Evolutionary conservation across 352 stramenopile species (phyloP).

Genomic region (Blastocystis sp.): DNA sequence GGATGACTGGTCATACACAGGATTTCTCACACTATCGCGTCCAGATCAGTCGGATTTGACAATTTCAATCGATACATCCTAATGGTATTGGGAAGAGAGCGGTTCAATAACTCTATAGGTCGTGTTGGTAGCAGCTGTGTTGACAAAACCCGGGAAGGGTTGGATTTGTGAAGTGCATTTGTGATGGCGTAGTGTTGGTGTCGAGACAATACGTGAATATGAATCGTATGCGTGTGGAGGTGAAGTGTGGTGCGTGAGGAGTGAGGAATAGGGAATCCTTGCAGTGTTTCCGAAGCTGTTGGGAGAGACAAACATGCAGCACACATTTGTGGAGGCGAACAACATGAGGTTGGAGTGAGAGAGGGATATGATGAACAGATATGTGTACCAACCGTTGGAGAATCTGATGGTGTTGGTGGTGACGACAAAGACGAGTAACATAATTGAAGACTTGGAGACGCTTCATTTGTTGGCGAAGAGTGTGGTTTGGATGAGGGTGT

Average conservation of each 20-base stretch:
- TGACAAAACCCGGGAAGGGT: constrained; percentile 53
- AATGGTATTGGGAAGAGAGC: neutral
- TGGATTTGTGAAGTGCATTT: neutral
- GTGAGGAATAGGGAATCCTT: constrained; percentile 18
- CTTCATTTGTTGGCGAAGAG: constrained; percentile 30
- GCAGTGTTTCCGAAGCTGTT: constrained; percentile 52
- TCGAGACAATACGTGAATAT: constrained; percentile 52
- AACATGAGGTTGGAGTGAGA: neutral
- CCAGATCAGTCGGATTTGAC: neutral
- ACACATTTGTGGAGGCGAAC: constrained; percentile 52
- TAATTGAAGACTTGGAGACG: constrained; percentile 51
- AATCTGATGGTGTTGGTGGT: constrained; percentile 49
- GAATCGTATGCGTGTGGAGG: constrained; percentile 38
- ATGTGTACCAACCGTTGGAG: constrained; percentile 51
- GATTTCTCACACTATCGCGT: neutral
- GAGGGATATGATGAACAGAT: neutral
- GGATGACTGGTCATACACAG: neutral
- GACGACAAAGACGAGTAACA: constrained; percentile 27
- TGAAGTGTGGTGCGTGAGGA: neutral
- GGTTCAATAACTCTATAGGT: neutral
- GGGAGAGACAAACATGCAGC: constrained; percentile 34
- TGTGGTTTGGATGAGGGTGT: neutral
- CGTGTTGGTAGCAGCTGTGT: constrained; percentile 23
- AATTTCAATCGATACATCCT: neutral
- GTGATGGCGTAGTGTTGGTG: constrained; percentile 18